Base-by-base conservation (phyloP, 1,139 yeast genomes). In the Magnusiomyces ingens region DNA sequence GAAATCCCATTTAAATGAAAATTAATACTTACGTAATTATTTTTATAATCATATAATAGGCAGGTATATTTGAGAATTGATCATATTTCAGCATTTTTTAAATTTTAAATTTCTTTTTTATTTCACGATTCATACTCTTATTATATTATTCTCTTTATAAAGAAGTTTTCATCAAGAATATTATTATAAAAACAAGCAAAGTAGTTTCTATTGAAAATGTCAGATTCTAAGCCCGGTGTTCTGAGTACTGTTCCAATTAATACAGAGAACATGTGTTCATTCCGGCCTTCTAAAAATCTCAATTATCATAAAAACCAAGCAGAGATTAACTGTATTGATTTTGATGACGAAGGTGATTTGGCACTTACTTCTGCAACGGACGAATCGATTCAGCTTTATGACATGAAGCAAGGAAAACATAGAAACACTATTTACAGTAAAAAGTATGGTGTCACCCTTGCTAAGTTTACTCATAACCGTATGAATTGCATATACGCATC, bases 391-490 rank as follows among this genome's bases (percentile, higher is more conserved):
- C 95, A 89, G 64, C 71, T 94, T 19, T 93, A 89, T 66, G 96
- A 91, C 68, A 77, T 83, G 29, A 77, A 81, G 49, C 76, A 80
- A 52, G 97, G 97, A 1, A 74, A 78, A 55, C 58, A 54, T 29
- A 55, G 50, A 22, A 63, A 65, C 52, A 82, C 89, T 5, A 77
- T 88, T 4, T 85, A 81, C 59, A 84, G 95, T 22, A 93, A 89
- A 69, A 93, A 93, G 65, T 93, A 93, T 62, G 99, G 99, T 0
- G 89, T 91, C 55, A 90, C 88, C 64, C 71, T 88, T 45, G 97
- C 96, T 1, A 75, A 82, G 49, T 93, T 93, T 67, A 84, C 96
- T 0, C 96, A 89, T 63, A 77, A 79, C 48, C 84, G 82, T 45
- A 76, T 81, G 54, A 82, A 85, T 60, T 84, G 94, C 63, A 73